Evolutionary conservation across 768 basidiomycete genomes (phyloP).

Genomic region (Porpolomopsis calyptriformis): DNA sequence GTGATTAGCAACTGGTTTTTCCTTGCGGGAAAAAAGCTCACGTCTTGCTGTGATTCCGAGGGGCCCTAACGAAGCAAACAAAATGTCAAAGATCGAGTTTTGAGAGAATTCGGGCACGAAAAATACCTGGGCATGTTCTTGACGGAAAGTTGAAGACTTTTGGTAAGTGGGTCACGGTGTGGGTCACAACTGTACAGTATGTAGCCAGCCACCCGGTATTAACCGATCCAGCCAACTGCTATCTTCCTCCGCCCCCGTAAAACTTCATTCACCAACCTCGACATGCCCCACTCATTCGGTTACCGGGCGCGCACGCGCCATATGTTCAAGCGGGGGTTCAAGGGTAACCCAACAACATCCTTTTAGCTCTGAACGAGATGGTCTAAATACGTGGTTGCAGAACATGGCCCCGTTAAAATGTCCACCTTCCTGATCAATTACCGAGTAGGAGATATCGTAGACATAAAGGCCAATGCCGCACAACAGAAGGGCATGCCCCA

Average conservation of each 20-base stretch:
- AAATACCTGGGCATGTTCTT: conserved; percentile 80
- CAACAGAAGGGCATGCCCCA: conserved; percentile 99
- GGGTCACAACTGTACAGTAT: conserved; percentile 58
- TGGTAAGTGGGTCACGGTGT: too few relatives aligned
- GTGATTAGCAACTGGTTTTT: conserved; percentile 33
- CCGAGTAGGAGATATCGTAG: conserved; percentile 96
- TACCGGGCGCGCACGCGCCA: conserved; percentile 99
- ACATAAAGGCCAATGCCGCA: conserved; percentile 98
- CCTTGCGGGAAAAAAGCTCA: conserved; percentile 60
- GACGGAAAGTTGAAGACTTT: too few relatives aligned
- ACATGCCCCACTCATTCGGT: conserved; percentile 99
- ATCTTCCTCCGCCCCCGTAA: conserved; percentile 31
- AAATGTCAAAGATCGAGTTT: too few relatives aligned
- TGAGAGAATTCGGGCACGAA: conserved; percentile 16
- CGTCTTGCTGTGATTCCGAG: conserved; percentile 91
- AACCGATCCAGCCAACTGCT: conserved; percentile 31
- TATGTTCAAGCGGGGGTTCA: conserved; percentile 99
- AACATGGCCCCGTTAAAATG: conserved; percentile 81
- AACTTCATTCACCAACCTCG: conserved; percentile 43
- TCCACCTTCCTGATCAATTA: conserved; percentile 92
- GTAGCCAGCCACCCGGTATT: conserved; percentile 52
- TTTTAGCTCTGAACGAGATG: conserved; percentile 5
- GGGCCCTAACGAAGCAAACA: conserved; percentile 73
- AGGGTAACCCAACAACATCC: conserved; percentile 43
- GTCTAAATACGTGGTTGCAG: conserved; percentile 28